These are phyloP conservation scores for Apiotrichum veenhuisii DNA, from an alignment of 1,284 basidiomycete genomes.

Conservation along the genomic window DNA sequence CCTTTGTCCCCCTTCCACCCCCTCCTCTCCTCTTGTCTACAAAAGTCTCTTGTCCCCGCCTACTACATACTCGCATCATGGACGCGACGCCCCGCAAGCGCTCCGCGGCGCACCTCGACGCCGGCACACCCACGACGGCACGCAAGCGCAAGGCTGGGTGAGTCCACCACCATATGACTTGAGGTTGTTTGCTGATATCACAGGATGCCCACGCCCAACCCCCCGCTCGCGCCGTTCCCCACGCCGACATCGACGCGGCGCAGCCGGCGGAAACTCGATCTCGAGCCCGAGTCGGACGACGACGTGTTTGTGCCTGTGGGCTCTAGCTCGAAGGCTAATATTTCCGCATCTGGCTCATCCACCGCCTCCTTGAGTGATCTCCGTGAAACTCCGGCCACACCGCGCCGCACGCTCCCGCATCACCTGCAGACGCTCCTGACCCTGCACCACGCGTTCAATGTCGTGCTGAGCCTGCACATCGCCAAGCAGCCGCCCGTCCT, in stretches of 20 bases:
- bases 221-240: slow-evolving; percentile 10
- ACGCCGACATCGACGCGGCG: slow-evolving; percentile 5
- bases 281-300: neutral
- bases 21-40: neutral
- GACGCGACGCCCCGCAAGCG: slow-evolving; percentile 10
- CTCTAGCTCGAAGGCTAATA: neutral
- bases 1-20: neutral
- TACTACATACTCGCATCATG: slow-evolving; percentile 5
- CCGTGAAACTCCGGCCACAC: neutral
- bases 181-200: neutral
- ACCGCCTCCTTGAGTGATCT: too few relatives aligned
- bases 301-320: neutral
- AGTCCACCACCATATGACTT: neutral
- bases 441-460: slow-evolving; percentile 46
- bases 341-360: neutral
- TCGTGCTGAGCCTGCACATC: slow-evolving; percentile 47
- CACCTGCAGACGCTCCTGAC: slow-evolving; percentile 44
- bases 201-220: slow-evolving; percentile 5
- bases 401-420: slow-evolving; percentile 30
- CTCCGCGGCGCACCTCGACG: neutral
- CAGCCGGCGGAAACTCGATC: neutral
- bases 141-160: slow-evolving; percentile 2
- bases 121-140: neutral
- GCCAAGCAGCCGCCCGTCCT: slow-evolving; percentile 49
- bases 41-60: neutral